Evolutionary conservation across 192 early-diverging fungal genomes (phyloP), one percentile per base, ranked within the genome.

Genomic region (Rhizophlyctis rosea): DNA sequence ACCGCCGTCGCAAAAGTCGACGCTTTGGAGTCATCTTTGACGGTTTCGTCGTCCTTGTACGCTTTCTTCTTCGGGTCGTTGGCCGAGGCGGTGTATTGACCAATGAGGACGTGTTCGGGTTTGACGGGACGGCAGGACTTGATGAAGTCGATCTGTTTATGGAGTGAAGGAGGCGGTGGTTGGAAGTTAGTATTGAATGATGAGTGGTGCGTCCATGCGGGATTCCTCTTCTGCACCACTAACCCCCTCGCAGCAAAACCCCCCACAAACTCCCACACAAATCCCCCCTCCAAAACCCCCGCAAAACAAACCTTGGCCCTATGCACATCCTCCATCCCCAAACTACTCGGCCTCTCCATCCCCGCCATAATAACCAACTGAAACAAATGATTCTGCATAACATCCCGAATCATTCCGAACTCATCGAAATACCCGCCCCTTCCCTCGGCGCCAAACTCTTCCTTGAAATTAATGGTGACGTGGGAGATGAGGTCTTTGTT

Each of bases 391-490:
- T 70, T 68, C 48, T 56, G 50, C 60, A 61, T 69, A 4, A 71
- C 92, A 67, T 95, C 92, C 49, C 92, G 88, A 62, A 95, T 90
- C 31, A 95, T 92, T 23, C 92, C 92, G 79, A 90, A 92, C 75
- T 92, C 90, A 68, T 95, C 92, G 82, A 95, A 93, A 78, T 94
- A 94, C 0, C 92, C 92, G 50, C 92, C 92, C 27, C 92, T 87
- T 21, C 92, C 92, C 69, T 91, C 89, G 1, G 92, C 92, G 57
- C 92, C 92, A 67, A 95, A 87, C 50, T 85, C 82, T 70, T 95
- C 92, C 64, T 95, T 95, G 74, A 95, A 93, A 4, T 89, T 90
- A 68, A 95, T 89, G 69, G 92, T 91, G 11, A 95, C 79, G 54
- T 90, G 87, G 52, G 82, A 72, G 31, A 95, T 90, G 70, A 81